A percentile compares a stretch with the other conserved stretches of the same genome.
phyloP scores from a whole-genome alignment of 2,329 filamentous ascomycete genomes.

The Alternaria brassicicola region DNA sequence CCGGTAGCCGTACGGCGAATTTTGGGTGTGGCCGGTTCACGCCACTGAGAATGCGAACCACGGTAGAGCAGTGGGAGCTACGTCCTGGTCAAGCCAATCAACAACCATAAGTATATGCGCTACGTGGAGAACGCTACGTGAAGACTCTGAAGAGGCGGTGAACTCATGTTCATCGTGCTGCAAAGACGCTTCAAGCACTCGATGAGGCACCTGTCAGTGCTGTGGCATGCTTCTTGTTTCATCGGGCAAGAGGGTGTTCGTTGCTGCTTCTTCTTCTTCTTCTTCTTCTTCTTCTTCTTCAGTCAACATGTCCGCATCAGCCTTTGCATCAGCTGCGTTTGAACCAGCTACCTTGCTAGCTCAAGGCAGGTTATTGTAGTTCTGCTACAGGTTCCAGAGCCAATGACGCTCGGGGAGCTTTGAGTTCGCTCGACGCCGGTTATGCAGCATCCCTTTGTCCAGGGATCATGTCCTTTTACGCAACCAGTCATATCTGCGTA shows the following conservation, averaged over 20 bases:
- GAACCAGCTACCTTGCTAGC: conserved; percentile 1
- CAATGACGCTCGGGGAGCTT: conserved; percentile 2
- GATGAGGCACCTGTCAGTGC: background rate
- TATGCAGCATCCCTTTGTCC: conserved; percentile 23
- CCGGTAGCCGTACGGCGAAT: conserved; percentile 6
- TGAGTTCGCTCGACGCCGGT: conserved; percentile 5
- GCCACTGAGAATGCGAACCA: conserved; percentile 12
- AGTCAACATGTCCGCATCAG: background rate
- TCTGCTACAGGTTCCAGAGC: conserved; percentile 1
- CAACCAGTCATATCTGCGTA: conserved; percentile 33
- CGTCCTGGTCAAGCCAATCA: background rate
- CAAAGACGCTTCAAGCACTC: background rate
- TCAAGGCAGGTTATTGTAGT: background rate
- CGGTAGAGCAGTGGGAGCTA: conserved; percentile 17
- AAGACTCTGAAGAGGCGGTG: background rate
- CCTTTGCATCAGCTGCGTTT: background rate
- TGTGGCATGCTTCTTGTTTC: background rate
- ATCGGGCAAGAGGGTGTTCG: background rate
- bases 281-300: background rate
- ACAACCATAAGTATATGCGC: background rate
- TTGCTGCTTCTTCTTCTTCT: background rate
- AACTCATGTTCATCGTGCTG: background rate
- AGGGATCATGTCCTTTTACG: conserved; percentile 19
- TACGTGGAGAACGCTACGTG: conserved; percentile 4
- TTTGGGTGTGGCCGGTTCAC: conserved; percentile 6